phyloP scores from a whole-genome alignment of 768 basidiomycete species.

The Tephrocybe sp. region DNA sequence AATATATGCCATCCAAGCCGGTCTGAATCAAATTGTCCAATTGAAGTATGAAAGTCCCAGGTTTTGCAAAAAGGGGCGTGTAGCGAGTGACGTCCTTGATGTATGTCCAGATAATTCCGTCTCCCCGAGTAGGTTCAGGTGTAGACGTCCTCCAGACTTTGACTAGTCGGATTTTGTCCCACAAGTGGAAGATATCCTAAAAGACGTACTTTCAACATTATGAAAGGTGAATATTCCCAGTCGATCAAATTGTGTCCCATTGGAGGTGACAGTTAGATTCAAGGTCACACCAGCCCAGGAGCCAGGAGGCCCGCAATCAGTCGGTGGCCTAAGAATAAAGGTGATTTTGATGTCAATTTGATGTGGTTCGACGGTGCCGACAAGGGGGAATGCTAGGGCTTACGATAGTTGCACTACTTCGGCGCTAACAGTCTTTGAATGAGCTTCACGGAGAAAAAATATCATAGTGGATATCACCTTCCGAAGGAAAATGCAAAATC shows the following conservation, averaged over 20 bases:
- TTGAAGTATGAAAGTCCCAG: constrained; percentile 71
- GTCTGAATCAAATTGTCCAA: constrained; percentile 66
- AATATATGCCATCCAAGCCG: constrained; percentile 64
- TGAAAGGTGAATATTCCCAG: constrained; percentile 74
- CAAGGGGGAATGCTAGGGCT: constrained; percentile 1
- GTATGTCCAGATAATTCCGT: constrained; percentile 80
- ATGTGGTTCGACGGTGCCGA: no score
- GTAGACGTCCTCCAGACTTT: constrained; percentile 81
- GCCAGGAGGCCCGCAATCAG: constrained; percentile 65
- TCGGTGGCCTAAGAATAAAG: constrained; percentile 52
- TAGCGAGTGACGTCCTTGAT: constrained; percentile 76
- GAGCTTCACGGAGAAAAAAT: no score
- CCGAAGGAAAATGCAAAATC: constrained; percentile 76
- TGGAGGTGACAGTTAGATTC: constrained; percentile 77
- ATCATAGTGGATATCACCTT: constrained; percentile 32
- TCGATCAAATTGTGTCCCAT: constrained; percentile 76
- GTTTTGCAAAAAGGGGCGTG: constrained; percentile 64
- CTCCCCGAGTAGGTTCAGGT: constrained; percentile 63
- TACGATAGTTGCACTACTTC: constrained; percentile 65
- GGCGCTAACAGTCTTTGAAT: constrained; percentile 40
- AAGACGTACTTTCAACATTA: constrained; percentile 66
- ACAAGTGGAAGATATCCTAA: neutral
- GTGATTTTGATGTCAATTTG: no score
- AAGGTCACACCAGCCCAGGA: constrained; percentile 75
- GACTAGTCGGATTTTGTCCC: neutral